Evolutionary conservation across 1,284 basidiomycete species (phyloP).

Genomic region (Kwoniella shivajii): DNA sequence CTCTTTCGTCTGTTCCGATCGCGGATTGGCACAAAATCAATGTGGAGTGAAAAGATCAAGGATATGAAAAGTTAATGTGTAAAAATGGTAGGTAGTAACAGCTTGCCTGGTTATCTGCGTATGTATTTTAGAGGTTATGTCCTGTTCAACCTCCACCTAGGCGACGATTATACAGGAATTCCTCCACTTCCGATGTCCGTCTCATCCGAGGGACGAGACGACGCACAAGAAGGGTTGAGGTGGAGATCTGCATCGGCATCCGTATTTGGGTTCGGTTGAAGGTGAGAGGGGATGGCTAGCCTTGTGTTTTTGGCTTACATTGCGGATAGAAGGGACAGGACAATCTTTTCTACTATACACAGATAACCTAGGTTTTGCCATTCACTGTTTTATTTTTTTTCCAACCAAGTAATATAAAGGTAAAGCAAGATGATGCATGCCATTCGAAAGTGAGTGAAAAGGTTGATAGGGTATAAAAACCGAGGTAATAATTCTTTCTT

Average conservation of each 20-base stretch:
- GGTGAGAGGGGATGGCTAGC: too few species aligned
- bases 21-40: too few species aligned
- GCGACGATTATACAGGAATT: too few species aligned
- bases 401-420: not conserved
- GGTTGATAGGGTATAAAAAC: conserved; percentile 1
- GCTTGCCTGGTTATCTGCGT: conserved; percentile 5
- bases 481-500: not conserved
- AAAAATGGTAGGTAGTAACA: not conserved
- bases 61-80: not conserved
- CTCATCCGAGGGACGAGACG: too few species aligned
- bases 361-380: not conserved
- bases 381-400: not conserved
- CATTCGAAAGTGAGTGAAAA: conserved; percentile 12
- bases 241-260: too few species aligned
- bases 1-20: too few species aligned
- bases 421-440: conserved; percentile 26
- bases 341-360: not conserved
- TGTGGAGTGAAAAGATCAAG: conserved; percentile 9
- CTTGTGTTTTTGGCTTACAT: too few species aligned
- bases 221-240: too few species aligned
- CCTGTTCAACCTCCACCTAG: not conserved
- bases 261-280: too few species aligned
- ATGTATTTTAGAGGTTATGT: not conserved
- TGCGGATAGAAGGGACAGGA: not conserved
- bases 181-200: too few species aligned